Conservation (phyloP, 2,329 filamentous ascomycete genomes). For the Xylaria sp. region DNA sequence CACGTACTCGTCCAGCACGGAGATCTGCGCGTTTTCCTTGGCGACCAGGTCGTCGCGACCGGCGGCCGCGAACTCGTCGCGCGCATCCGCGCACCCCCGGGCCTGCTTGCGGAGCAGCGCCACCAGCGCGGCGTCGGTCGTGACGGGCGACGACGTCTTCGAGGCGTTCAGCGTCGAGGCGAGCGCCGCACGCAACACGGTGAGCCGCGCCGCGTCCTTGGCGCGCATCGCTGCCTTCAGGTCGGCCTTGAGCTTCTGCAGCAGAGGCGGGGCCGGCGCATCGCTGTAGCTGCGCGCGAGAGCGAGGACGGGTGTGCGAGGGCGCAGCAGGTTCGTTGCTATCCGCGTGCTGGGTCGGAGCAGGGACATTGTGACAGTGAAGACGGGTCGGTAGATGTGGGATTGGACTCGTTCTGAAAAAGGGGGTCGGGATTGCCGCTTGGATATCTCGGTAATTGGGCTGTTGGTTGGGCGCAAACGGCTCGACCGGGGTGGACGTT, state of each 20-base stretch:
- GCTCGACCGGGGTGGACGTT: slow-evolving; percentile 7
- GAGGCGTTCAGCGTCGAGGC: slow-evolving; percentile 78
- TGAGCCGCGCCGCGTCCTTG: slow-evolving; percentile 72
- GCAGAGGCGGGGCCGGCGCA: slow-evolving; percentile 56
- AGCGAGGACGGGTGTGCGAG: slow-evolving; percentile 21
- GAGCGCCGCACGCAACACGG: slow-evolving; percentile 75
- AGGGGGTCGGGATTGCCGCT: neutral
- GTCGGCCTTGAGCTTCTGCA: slow-evolving; percentile 67
- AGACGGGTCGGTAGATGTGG: neutral
- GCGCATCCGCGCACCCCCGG: slow-evolving; percentile 67
- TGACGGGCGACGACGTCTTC: slow-evolving; percentile 77
- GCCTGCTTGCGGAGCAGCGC: slow-evolving; percentile 73
- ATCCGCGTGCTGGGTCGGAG: slow-evolving; percentile 43
- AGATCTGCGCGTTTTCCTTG: slow-evolving; percentile 75
- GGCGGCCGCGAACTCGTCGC: slow-evolving; percentile 71
- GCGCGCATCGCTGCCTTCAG: slow-evolving; percentile 74
- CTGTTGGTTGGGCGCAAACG: slow-evolving; percentile 16
- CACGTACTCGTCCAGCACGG: slow-evolving; percentile 73
- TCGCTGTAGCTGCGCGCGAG: slow-evolving; percentile 40
- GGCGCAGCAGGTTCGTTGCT: slow-evolving; percentile 41
- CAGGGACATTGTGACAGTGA: slow-evolving; percentile 36
- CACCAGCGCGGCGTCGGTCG: slow-evolving; percentile 76
- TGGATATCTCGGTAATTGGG: slow-evolving; percentile 1
- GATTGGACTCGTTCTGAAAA: neutral
- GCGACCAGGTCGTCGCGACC: slow-evolving; percentile 75